Percentiles rank a stretch among this genome's conserved stretches.
These are phyloP conservation scores for Trichophyton mentagrophytes DNA, from an alignment of 2,329 filamentous ascomycete species.

Conservation along the genomic window DNA sequence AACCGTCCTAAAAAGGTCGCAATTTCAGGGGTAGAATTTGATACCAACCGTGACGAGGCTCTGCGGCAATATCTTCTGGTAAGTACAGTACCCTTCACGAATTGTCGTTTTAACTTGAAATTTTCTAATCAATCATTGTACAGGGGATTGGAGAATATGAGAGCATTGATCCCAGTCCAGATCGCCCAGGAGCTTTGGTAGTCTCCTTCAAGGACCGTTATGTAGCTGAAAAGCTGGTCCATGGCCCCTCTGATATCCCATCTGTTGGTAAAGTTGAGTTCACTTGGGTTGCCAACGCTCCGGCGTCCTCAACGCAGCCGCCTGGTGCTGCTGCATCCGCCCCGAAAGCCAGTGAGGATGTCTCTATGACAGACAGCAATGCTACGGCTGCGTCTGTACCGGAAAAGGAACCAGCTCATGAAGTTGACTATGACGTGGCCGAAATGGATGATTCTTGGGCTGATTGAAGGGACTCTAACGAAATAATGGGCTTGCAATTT, in stretches of 20 bases:
- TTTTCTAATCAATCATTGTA: not conserved
- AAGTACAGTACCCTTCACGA: constrained; percentile 14
- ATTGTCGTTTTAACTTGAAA: not conserved
- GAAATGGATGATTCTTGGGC: constrained; percentile 37
- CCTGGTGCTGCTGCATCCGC: constrained; percentile 11
- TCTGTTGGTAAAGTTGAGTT: constrained; percentile 43
- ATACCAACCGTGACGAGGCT: constrained; percentile 41
- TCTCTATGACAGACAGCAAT: constrained; percentile 16
- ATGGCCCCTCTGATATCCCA: constrained; percentile 36
- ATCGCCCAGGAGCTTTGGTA: constrained; percentile 29
- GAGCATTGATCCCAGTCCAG: constrained; percentile 31
- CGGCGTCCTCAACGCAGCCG: constrained; percentile 13
- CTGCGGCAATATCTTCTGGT: constrained; percentile 45
- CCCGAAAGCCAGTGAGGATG: constrained; percentile 18
- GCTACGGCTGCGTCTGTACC: not conserved
- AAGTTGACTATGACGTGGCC: constrained; percentile 41
- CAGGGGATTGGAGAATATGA: constrained; percentile 37
- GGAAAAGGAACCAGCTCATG: constrained; percentile 17
- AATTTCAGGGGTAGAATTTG: constrained; percentile 37
- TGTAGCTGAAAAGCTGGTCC: constrained; percentile 44
- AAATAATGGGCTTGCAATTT: not conserved
- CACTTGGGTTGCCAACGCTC: constrained; percentile 39
- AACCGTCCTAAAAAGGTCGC: constrained; percentile 45
- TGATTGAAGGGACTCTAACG: constrained; percentile 12
- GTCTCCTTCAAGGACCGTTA: constrained; percentile 38